These are phyloP conservation scores for Imleria badia DNA, from an alignment of 768 basidiomycete species.

Conservation along the genomic window DNA sequence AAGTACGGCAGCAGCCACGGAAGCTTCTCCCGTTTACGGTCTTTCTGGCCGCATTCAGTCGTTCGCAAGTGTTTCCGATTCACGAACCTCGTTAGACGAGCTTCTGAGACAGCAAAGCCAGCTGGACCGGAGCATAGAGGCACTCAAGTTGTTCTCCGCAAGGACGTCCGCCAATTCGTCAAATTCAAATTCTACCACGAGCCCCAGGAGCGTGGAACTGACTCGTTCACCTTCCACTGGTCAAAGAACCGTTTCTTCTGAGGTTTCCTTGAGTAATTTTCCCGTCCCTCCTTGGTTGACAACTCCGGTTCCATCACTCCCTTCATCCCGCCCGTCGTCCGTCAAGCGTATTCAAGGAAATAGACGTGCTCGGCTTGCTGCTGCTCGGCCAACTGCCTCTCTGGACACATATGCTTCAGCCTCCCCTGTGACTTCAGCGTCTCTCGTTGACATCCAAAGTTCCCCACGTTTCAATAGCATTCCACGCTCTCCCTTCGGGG, in stretches of 20 bases:
- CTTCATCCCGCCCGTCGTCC: slow-evolving; percentile 12
- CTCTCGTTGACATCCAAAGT: slow-evolving; percentile 21
- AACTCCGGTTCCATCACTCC: slow-evolving; percentile 15
- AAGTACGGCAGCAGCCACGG: not conserved
- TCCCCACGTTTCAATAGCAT: slow-evolving; percentile 12
- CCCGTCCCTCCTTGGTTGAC: slow-evolving; percentile 55
- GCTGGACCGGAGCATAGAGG: slow-evolving; percentile 63
- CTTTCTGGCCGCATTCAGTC: slow-evolving; percentile 38
- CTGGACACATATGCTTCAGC: slow-evolving; percentile 10
- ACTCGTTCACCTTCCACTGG: slow-evolving; percentile 26
- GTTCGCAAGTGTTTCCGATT: slow-evolving; percentile 9
- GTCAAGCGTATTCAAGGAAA: slow-evolving; percentile 24
- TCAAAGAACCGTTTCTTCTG: slow-evolving; percentile 33
- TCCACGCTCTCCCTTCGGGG: slow-evolving; percentile 18
- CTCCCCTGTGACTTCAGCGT: slow-evolving; percentile 30
- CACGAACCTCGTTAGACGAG: slow-evolving; percentile 44
- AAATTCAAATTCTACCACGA: slow-evolving; percentile 33
- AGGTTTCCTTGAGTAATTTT: slow-evolving; percentile 73
- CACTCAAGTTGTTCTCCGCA: slow-evolving; percentile 47
- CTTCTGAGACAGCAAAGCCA: slow-evolving; percentile 62
- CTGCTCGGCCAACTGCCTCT: slow-evolving; percentile 1
- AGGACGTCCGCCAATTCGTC: slow-evolving; percentile 28
- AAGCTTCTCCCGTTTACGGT: slow-evolving; percentile 46
- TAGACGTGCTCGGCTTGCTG: slow-evolving; percentile 18
- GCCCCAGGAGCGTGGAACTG: slow-evolving; percentile 6